Evolutionary conservation across 2,329 filamentous ascomycete genomes (phyloP), one percentile per base, ranked within the genome.

Genomic region (Colletotrichum eremochloae): DNA sequence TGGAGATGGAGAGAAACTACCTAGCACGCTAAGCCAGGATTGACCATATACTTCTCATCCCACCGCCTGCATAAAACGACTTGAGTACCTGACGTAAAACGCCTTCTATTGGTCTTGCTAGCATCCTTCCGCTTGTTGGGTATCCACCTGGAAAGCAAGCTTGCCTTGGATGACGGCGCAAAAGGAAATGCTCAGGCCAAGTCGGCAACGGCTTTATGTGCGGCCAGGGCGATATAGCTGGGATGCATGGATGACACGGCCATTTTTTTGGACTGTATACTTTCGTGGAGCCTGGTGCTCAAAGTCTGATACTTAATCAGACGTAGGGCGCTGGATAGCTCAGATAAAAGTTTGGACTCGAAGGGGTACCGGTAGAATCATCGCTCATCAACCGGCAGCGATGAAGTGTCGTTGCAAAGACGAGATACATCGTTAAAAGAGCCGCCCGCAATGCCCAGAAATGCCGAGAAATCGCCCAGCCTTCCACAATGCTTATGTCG

Each of bases 381-480:
- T 48, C 18, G 20, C 40, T 50, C 8, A 8, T 1, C 20, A 24
- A 50, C 14, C 11, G 60, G 6, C 8, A 5, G 36, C 24, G 18
- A 48, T 48, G 33, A 40, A 31, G n/a, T 20, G 48, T 63, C 57
- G 65, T 56, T 31, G 63, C 33, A 56, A 29, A 33, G 63, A 42
- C 68, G 62, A 71, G 63, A 62, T 36, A 42, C 50, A 38, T 24
- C 36, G 31, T 53, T 42, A 5, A 14, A 40, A 38, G 44, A 60
- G 64, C 68, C 65, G 57, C 12, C 20, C 5, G 18, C 46, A 53
- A 40, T 66, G 68, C 68, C 68, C n/a, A 68, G 68, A 4, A 68
- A 58, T 58, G 68, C 64, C 64, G 64, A 68, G 68, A 58, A 55
- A 50, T 12, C 36, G 68, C 68, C 68, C 52, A 68, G 68, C 64